phyloP scores from a whole-genome alignment of 2,329 filamentous ascomycete genomes.

The Verticillium zaregamsianum region DNA sequence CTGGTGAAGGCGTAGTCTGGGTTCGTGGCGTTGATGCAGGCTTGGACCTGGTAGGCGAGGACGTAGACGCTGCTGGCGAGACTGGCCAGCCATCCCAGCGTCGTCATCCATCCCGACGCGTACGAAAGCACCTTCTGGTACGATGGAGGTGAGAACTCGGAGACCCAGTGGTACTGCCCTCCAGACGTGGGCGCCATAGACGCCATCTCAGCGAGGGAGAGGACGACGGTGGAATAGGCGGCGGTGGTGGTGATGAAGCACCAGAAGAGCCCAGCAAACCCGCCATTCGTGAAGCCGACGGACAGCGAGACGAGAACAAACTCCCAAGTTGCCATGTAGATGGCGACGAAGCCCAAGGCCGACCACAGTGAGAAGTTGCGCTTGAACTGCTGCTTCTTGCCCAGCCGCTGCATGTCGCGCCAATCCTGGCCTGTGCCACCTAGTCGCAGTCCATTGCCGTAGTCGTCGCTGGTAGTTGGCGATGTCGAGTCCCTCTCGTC shows the following conservation, averaged over 20 bases:
- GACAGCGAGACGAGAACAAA: conserved; percentile 15
- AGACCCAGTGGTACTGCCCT: conserved; percentile 60
- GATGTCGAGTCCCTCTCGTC: neutral
- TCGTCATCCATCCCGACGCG: conserved; percentile 41
- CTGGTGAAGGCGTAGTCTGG: conserved; percentile 10
- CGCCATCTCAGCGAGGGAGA: conserved; percentile 29
- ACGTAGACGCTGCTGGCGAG: conserved; percentile 10
- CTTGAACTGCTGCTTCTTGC: conserved; percentile 16
- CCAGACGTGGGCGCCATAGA: conserved; percentile 47
- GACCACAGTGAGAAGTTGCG: conserved; percentile 14
- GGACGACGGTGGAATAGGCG: conserved; percentile 13
- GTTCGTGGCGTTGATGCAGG: conserved; percentile 6
- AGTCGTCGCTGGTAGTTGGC: neutral
- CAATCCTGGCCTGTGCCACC: conserved; percentile 13
- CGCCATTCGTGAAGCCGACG: conserved; percentile 12
- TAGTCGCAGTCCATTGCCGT: conserved; percentile 7
- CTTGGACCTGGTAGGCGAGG: conserved; percentile 5
- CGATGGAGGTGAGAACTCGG: conserved; percentile 42
- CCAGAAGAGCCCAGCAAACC: conserved; percentile 19
- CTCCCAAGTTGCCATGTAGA: conserved; percentile 21
- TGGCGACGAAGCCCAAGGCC: conserved; percentile 17
- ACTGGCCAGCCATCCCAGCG: conserved; percentile 38
- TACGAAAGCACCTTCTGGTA: conserved; percentile 52
- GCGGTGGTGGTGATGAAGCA: conserved; percentile 13
- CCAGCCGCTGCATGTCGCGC: conserved; percentile 17